A percentile compares a stretch with the other conserved stretches of the same genome.
These are phyloP conservation scores for Rhazya stricta DNA, from an alignment of 257 asterid genomes.

Conservation along the genomic window DNA sequence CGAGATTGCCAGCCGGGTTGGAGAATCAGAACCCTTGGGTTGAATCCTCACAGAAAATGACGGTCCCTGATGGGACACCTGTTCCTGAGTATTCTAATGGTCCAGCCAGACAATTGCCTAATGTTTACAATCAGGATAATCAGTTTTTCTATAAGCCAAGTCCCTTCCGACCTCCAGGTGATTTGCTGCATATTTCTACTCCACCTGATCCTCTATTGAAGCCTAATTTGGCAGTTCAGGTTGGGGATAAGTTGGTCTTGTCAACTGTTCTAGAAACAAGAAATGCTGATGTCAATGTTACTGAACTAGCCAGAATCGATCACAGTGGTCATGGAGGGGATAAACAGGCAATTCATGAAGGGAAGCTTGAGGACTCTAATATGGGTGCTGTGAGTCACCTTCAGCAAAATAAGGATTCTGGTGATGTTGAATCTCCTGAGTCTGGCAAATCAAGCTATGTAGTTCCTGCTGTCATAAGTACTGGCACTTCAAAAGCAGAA, in stretches of 20 bases:
- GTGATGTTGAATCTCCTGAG: slow-evolving; percentile 23
- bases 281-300: slow-evolving; percentile 22
- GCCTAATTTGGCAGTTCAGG: slow-evolving; percentile 31
- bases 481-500: slow-evolving; percentile 28
- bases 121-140: slow-evolving; percentile 36
- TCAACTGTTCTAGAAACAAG: slow-evolving; percentile 26
- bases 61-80: slow-evolving; percentile 43
- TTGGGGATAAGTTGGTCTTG: slow-evolving; percentile 29
- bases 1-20: slow-evolving; percentile 46
- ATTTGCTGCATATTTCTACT: slow-evolving; percentile 27
- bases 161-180: slow-evolving; percentile 29
- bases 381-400: slow-evolving; percentile 16
- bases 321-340: slow-evolving; percentile 30
- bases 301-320: slow-evolving; percentile 20
- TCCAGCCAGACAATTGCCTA: slow-evolving; percentile 37
- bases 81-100: slow-evolving; percentile 48
- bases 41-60: slow-evolving; percentile 51
- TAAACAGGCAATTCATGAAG: slow-evolving; percentile 23
- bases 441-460: slow-evolving; percentile 21
- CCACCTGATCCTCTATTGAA: slow-evolving; percentile 23
- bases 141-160: slow-evolving; percentile 34
- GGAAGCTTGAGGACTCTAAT: slow-evolving; percentile 29
- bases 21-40: slow-evolving; percentile 61
- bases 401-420: slow-evolving; percentile 26
- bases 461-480: slow-evolving; percentile 24